These are phyloP conservation scores for Acmispon strigosus DNA, from an alignment of 306 rosid species.

Conservation along the genomic window DNA sequence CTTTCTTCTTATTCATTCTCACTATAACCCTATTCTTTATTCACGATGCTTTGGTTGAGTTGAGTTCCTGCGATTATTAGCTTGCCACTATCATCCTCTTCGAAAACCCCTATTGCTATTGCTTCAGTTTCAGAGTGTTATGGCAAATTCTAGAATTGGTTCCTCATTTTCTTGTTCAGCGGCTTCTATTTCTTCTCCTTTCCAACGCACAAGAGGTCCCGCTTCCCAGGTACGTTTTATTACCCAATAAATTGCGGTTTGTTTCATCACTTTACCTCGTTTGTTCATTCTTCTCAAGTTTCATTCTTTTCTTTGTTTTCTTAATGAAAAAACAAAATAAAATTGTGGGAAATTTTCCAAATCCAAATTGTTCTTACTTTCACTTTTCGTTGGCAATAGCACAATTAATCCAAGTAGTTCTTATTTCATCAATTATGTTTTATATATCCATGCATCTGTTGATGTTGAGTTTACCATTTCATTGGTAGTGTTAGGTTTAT, in stretches of 20 bases:
- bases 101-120: not conserved
- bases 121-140: not conserved
- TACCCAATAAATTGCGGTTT: no score
- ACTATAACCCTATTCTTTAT: not conserved
- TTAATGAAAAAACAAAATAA: no score
- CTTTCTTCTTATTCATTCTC: not conserved
- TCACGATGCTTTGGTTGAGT: not conserved
- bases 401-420: no score
- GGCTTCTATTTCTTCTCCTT: constrained; percentile 46
- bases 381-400: no score
- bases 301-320: not conserved
- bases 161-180: constrained; percentile 53
- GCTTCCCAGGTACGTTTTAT: constrained; percentile 38
- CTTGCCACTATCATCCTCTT: not conserved
- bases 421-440: no score
- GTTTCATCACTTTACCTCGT: not conserved
- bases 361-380: not conserved
- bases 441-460: not conserved
- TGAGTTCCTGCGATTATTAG: not conserved
- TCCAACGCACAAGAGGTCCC: constrained; percentile 22
- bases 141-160: constrained; percentile 41
- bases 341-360: not conserved
- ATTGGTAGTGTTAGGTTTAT: not conserved
- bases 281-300: not conserved
- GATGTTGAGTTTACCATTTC: not conserved